Evolutionary conservation across 495 filamentous ascomycete species (phyloP).

Genomic region (Penicillium silybi): DNA sequence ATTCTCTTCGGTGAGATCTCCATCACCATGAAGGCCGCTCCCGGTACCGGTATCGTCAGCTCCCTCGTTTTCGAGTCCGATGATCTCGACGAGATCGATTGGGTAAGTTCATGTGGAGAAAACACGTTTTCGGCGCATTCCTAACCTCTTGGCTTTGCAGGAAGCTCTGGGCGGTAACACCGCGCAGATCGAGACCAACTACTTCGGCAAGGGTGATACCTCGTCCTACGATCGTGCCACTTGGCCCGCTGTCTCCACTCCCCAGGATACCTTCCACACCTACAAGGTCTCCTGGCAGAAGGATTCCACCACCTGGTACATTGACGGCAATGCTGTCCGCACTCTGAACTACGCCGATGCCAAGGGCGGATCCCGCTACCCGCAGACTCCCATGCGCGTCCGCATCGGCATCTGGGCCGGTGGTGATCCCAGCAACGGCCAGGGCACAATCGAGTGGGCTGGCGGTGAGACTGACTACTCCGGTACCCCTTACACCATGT

Average conservation of each 20-base stretch:
- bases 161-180: conserved; percentile 57
- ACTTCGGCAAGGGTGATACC: conserved; percentile 89
- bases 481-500: conserved; percentile 75
- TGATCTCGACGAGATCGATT: conserved; percentile 93
- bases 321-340: conserved; percentile 70
- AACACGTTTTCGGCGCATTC: background rate
- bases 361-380: conserved; percentile 69
- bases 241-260: conserved; percentile 52
- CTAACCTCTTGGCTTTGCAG: conserved; percentile 15
- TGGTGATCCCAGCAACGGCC: conserved; percentile 67
- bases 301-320: conserved; percentile 68
- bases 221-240: conserved; percentile 70
- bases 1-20: conserved; percentile 74
- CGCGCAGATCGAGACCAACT: conserved; percentile 78
- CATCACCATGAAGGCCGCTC: conserved; percentile 67
- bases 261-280: conserved; percentile 69
- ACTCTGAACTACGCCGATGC: conserved; percentile 57
- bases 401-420: conserved; percentile 86
- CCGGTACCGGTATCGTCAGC: conserved; percentile 71
- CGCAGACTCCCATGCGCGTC: conserved; percentile 87
- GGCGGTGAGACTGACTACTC: conserved; percentile 71
- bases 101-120: conserved; percentile 51
- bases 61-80: conserved; percentile 84
- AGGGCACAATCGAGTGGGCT: conserved; percentile 68
- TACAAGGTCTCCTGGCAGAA: conserved; percentile 85